A percentile compares a stretch with the other conserved stretches of the same genome.
Evolutionary conservation across 495 filamentous ascomycete genomes (phyloP).

Genomic region (Penicillium ucsense): DNA sequence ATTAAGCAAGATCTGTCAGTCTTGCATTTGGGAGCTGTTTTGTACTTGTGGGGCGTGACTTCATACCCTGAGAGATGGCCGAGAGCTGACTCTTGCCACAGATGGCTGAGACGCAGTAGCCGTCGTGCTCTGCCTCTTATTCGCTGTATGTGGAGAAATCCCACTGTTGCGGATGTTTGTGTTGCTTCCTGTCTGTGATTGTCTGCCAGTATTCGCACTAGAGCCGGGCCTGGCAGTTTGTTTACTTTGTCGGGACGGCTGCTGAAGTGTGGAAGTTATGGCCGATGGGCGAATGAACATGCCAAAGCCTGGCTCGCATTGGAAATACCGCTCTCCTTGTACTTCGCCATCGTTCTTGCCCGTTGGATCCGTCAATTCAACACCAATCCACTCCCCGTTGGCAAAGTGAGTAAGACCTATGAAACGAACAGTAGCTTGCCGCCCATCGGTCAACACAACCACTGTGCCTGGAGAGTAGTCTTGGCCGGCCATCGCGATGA

Average conservation of each 20-base stretch:
- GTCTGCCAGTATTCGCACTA: slow-evolving; percentile 19
- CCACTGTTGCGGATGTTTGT: slow-evolving; percentile 27
- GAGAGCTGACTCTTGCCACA: slow-evolving; percentile 35
- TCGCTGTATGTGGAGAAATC: slow-evolving; percentile 38
- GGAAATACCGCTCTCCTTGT: slow-evolving; percentile 82
- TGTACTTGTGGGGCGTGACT: too few relatives aligned
- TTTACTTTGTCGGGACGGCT: slow-evolving; percentile 39
- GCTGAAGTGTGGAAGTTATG: slow-evolving; percentile 47
- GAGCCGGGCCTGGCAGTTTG: slow-evolving; percentile 19
- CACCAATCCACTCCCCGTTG: slow-evolving; percentile 76
- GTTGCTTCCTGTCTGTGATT: slow-evolving; percentile 23
- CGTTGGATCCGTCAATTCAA: slow-evolving; percentile 72
- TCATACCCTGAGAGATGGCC: slow-evolving; percentile 50
- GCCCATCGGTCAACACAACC: slow-evolving; percentile 67
- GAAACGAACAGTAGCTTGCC: slow-evolving; percentile 67
- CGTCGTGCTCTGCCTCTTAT: slow-evolving; percentile 58
- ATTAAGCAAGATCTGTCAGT: neutral
- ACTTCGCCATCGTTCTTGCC: slow-evolving; percentile 96
- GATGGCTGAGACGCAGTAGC: slow-evolving; percentile 54
- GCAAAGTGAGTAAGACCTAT: slow-evolving; percentile 72
- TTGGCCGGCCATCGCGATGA: slow-evolving; percentile 25
- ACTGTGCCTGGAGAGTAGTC: slow-evolving; percentile 41
- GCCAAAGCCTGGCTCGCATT: slow-evolving; percentile 67
- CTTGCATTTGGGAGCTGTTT: neutral
- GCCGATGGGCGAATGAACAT: slow-evolving; percentile 77